phyloP scores from a whole-genome alignment of 257 asterid genomes.

The Primulina tabacum region DNA sequence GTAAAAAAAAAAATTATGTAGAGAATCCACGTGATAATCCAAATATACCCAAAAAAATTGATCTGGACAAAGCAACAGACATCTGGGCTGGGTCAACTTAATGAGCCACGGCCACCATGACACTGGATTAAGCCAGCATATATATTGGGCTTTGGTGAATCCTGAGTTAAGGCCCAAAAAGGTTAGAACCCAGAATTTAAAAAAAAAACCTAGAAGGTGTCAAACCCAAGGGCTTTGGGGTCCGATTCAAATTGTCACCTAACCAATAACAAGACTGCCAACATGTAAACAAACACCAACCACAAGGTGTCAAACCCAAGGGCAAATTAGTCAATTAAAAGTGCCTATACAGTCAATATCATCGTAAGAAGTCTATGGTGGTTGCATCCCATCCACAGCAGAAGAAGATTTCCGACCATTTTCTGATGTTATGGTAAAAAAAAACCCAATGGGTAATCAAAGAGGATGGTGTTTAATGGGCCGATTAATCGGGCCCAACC shows the following conservation, averaged over 20 bases:
- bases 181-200: background rate
- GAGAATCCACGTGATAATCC: too few species aligned
- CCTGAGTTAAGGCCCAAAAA: background rate
- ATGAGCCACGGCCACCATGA: too few species aligned
- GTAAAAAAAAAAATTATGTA: too few species aligned
- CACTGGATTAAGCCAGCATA: too few species aligned
- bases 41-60: too few species aligned
- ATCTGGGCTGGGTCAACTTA: too few species aligned
- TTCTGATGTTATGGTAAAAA: background rate
- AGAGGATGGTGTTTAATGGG: slow-evolving; percentile 27
- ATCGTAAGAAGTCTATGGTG: background rate
- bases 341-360: background rate
- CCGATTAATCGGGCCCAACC: slow-evolving; percentile 55
- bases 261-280: background rate
- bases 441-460: background rate
- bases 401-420: background rate
- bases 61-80: too few species aligned
- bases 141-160: too few species aligned
- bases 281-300: background rate
- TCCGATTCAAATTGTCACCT: background rate
- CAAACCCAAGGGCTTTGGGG: too few species aligned
- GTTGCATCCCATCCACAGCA: too few species aligned
- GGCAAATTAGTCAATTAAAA: background rate
- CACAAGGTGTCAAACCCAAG: background rate
- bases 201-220: too few species aligned